phyloP scores from a whole-genome alignment of 1,139 yeast species.

The Ashbya aceris region DNA sequence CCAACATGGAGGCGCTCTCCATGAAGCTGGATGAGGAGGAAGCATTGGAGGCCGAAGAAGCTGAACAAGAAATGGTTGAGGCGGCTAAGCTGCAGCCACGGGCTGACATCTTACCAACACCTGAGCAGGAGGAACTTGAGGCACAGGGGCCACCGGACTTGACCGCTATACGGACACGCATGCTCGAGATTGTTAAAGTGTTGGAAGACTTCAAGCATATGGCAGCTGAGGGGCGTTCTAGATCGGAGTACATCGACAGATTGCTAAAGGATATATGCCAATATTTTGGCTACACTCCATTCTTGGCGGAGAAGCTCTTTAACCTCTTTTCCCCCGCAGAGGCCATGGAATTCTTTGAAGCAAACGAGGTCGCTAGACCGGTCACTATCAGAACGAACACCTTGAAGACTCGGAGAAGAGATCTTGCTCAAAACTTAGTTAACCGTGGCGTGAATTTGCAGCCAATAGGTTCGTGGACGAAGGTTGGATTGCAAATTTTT shows the following conservation, averaged over 20 bases:
- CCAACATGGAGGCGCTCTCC: constrained; percentile 79
- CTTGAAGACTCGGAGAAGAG: constrained; percentile 87
- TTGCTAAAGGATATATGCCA: constrained; percentile 77
- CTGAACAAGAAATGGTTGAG: constrained; percentile 62
- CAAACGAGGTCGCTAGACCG: constrained; percentile 95
- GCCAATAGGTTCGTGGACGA: constrained; percentile 97
- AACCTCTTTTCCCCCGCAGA: constrained; percentile 88
- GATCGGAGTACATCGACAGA: constrained; percentile 73
- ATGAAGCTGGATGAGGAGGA: constrained; percentile 63
- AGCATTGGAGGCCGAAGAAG: constrained; percentile 65
- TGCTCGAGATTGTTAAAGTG: constrained; percentile 93
- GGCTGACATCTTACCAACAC: constrained; percentile 57
- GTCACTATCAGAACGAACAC: constrained; percentile 95
- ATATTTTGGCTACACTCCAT: constrained; percentile 94
- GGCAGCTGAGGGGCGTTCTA: constrained; percentile 78
- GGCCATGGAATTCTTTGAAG: constrained; percentile 97
- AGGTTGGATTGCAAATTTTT: constrained; percentile 92
- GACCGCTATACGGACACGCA: constrained; percentile 79
- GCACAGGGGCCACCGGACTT: constrained; percentile 58
- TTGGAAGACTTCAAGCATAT: constrained; percentile 79
- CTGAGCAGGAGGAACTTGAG: constrained; percentile 44
- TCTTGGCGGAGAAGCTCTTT: constrained; percentile 87
- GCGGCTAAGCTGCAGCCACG: constrained; percentile 57
- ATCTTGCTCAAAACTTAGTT: constrained; percentile 87
- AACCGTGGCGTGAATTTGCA: constrained; percentile 96